These are phyloP conservation scores for Beauveria scarabaeidicola DNA, from an alignment of 2,329 filamentous ascomycete genomes.

Conservation along the genomic window DNA sequence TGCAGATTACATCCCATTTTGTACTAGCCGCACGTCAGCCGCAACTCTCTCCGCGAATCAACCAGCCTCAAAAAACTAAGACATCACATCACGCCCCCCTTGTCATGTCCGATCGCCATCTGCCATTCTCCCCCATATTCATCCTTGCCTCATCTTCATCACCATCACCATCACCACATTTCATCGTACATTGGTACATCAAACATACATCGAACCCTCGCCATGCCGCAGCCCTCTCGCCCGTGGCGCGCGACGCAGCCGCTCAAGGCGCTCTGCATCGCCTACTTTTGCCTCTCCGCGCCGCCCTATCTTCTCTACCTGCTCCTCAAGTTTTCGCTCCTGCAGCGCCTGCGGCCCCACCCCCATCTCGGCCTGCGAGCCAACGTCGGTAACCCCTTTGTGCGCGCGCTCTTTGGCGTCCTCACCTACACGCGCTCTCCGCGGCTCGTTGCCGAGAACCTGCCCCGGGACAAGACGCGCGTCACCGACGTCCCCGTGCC, in stretches of 20 bases:
- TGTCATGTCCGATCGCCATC: background rate
- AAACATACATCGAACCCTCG: too few species aligned
- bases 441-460: background rate
- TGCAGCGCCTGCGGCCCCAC: background rate
- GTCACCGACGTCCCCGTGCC: background rate
- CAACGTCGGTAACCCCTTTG: constrained; percentile 4
- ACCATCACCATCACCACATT: too few species aligned
- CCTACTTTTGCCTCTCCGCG: background rate
- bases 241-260: constrained; percentile 8
- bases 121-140: background rate
- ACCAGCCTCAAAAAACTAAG: too few species aligned
- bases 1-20: too few species aligned
- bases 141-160: background rate
- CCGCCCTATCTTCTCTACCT: constrained; percentile 4
- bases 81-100: too few species aligned
- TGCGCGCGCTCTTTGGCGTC: background rate
- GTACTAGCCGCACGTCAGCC: too few species aligned
- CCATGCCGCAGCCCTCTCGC: background rate
- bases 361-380: background rate
- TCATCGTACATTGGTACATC: too few species aligned
- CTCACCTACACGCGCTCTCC: constrained; percentile 1
- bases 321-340: background rate
- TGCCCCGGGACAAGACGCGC: background rate
- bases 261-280: constrained; percentile 9
- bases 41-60: too few species aligned